These are phyloP conservation scores for Pholiota molesta DNA, from an alignment of 768 basidiomycete species.

Conservation along the genomic window DNA sequence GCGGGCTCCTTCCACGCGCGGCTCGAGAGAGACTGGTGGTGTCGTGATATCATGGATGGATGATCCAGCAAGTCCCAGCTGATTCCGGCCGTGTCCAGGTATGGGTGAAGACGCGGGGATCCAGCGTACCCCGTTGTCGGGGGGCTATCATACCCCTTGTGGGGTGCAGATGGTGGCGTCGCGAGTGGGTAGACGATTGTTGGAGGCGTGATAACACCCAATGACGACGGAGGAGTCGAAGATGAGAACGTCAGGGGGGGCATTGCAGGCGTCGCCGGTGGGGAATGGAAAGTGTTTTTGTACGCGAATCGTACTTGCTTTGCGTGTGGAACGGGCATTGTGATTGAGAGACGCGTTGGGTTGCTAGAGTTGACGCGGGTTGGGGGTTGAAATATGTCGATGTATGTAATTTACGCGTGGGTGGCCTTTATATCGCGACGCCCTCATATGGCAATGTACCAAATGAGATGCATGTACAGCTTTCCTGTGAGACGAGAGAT, in stretches of 20 bases:
- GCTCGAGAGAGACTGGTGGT: slow-evolving; percentile 27
- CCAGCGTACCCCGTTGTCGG: slow-evolving; percentile 11
- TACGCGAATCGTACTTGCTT: slow-evolving; percentile 30
- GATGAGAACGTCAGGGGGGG: slow-evolving; percentile 16
- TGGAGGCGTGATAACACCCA: slow-evolving; percentile 19
- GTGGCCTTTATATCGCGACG: slow-evolving; percentile 2
- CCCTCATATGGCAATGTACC: neutral
- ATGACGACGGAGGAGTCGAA: slow-evolving; percentile 15
- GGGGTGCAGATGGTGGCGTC: neutral
- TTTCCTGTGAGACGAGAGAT: neutral
- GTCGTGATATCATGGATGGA: slow-evolving; percentile 27
- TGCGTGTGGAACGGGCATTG: slow-evolving; percentile 13
- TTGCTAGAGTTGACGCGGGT: neutral
- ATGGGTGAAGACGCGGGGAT: slow-evolving; percentile 25
- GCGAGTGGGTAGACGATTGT: slow-evolving; percentile 6
- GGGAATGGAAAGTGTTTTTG: slow-evolving; percentile 23
- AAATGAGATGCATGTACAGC: neutral
- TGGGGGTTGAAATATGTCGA: neutral
- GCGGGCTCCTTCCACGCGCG: slow-evolving; percentile 34
- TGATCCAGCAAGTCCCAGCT: slow-evolving; percentile 33
- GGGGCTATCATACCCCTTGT: neutral
- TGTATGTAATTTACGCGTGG: neutral
- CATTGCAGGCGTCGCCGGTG: slow-evolving; percentile 13
- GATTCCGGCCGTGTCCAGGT: slow-evolving; percentile 30
- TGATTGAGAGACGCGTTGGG: neutral